phyloP scores from a whole-genome alignment of 306 rosid species.

The Aeschynomene evenia region DNA sequence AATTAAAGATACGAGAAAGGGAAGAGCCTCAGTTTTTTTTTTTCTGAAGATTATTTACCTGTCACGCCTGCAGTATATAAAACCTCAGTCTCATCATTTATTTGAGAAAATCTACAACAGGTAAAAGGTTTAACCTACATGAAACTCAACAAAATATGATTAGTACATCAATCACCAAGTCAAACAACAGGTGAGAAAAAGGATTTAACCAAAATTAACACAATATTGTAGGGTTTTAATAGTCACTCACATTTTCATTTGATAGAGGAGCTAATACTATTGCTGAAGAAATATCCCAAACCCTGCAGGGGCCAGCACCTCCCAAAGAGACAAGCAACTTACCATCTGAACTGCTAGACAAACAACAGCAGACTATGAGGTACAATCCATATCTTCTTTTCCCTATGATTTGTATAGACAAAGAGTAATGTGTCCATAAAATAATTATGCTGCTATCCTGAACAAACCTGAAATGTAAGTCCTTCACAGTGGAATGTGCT shows the following conservation, averaged over 20 bases:
- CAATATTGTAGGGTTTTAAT: constrained; percentile 20
- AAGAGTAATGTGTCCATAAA: constrained; percentile 9
- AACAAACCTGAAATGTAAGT: constrained; percentile 82
- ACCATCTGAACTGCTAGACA: constrained; percentile 74
- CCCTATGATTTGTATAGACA: neutral
- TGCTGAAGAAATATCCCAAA: constrained; percentile 80
- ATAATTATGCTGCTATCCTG: constrained; percentile 8
- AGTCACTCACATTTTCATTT: constrained; percentile 65
- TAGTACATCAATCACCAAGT: constrained; percentile 20
- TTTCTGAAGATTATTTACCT: constrained; percentile 45
- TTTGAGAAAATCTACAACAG: constrained; percentile 78
- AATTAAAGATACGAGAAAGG: constrained; percentile 11
- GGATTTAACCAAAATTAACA: neutral
- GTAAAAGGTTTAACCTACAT: constrained; percentile 71
- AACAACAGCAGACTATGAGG: constrained; percentile 33
- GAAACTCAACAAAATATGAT: constrained; percentile 33
- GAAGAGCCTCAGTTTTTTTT: constrained; percentile 6
- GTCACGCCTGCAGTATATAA: constrained; percentile 58
- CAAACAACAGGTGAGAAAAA: neutral
- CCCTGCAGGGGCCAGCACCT: constrained; percentile 80
- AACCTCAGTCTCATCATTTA: constrained; percentile 44
- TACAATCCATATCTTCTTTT: constrained; percentile 24
- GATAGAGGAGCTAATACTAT: constrained; percentile 53
- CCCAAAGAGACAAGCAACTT: constrained; percentile 80
- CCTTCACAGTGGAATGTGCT: constrained; percentile 72